Evolutionary conservation across 208 protist species (phyloP).

Genomic region (Leishmania braziliensis): DNA sequence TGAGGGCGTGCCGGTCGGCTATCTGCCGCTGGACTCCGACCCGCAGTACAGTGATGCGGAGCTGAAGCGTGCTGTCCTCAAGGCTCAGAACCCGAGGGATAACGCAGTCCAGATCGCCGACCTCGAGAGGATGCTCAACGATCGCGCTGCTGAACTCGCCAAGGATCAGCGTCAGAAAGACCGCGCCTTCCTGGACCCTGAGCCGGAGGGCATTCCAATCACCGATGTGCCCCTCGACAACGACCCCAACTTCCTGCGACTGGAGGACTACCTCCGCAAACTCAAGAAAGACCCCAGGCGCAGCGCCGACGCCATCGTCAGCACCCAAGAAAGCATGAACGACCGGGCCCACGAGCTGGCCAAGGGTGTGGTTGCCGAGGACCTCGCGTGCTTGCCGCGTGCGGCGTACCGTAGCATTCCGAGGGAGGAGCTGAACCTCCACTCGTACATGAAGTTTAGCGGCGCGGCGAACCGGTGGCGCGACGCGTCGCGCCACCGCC

Average conservation of each 20-base stretch:
- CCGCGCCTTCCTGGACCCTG: slow-evolving; percentile 61
- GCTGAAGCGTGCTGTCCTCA: slow-evolving; percentile 67
- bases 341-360: slow-evolving; percentile 76
- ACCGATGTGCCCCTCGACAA: slow-evolving; percentile 54
- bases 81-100: slow-evolving; percentile 40
- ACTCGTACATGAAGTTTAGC: slow-evolving; percentile 66
- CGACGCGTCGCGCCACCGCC: slow-evolving; percentile 14
- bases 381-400: slow-evolving; percentile 53
- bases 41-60: slow-evolving; percentile 59
- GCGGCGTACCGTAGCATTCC: slow-evolving; percentile 67
- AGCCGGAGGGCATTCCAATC: slow-evolving; percentile 77
- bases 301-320: slow-evolving; percentile 57
- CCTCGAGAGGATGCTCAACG: slow-evolving; percentile 69
- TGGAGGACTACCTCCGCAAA: slow-evolving; percentile 68
- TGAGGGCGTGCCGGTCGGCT: slow-evolving; percentile 53
- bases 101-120: slow-evolving; percentile 57
- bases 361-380: slow-evolving; percentile 53
- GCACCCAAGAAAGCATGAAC: slow-evolving; percentile 78
- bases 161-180: slow-evolving; percentile 51
- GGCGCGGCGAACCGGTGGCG: slow-evolving; percentile 61
- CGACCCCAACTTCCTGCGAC: slow-evolving; percentile 55
- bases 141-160: slow-evolving; percentile 72
- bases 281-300: slow-evolving; percentile 65
- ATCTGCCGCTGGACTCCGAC: slow-evolving; percentile 71
- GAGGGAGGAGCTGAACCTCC: slow-evolving; percentile 73